Evolutionary conservation across 352 stramenopile genomes (phyloP), one percentile per base, ranked within the genome.

Genomic region (Globisporangium recalcitrans): DNA sequence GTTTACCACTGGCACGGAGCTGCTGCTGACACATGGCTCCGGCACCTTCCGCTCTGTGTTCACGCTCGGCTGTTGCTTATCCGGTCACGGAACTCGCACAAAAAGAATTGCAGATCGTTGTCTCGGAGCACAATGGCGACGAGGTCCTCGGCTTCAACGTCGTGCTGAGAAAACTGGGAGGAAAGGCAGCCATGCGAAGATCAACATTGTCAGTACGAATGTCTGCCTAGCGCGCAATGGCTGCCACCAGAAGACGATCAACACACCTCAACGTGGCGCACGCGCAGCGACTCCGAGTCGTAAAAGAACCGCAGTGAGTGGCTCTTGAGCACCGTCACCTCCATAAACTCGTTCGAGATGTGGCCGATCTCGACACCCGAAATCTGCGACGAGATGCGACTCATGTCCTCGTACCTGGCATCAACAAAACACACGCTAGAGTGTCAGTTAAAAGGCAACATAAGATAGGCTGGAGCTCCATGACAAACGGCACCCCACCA

Each of bases 341-440:
- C 80, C 32, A 91, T 69, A 42, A 78, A 86, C 55, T 86, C 77
- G 19, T 82, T 72, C 10, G 68, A 72, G 32, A 91, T 73, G 44
- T 75, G 75, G 0, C 59, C 74, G 49, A 90, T 80, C 42, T 86
- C 78, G 47, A 91, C 62, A 22, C 77, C 78, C 1, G 78, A 79
- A 9, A 90, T 52, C 22, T 78, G 76, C 47, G 76, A 61, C 16
- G 84, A 72, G 31, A 90, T 77, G 24, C 73, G 70, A 46, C 71
- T 71, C 59, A 91, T 75, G 38, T 85, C 76, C 29, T 87, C 73
- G 60, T 89, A 90, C 80, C 80, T 90, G 38, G 16, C 21, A 6
- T 4, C 19, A 44, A 11, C 16, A 19, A 14, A 1, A 21, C 19
- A 44, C 19, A 8, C 3, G 4, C n/a, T 14, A 9, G 6, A 21